Base-by-base conservation (phyloP, 768 basidiomycete genomes). In the Phanerochaete sordida region DNA sequence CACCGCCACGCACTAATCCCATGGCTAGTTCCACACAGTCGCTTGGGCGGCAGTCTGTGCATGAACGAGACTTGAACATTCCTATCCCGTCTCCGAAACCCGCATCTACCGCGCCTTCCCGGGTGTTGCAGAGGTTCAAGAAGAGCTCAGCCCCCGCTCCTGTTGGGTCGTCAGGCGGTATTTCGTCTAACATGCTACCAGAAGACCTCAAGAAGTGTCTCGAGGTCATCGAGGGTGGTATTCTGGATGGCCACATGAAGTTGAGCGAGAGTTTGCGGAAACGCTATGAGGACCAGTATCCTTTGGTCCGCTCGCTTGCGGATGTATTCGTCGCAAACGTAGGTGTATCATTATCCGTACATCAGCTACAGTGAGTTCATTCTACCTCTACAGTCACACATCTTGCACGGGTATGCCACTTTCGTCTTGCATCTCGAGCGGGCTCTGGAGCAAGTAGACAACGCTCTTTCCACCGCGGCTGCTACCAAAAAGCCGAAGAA, bases 271-370 rank as follows among this genome's bases (percentile, higher is more conserved):
- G 90, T 23, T 74, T 99, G 65, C 84, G 84, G 69, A 95, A 91
- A 74, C 82, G 95, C 44, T 98, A 98, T 64, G 94, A 96, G 57
- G 93, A 97, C 65, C 95, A 98, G 65, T 98, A 91, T 69, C 95
- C 95, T 15, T 81, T 98, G 35, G 95, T 98, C 35, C 81, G 95
- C 55, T 91, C 88, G 28, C 81, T 98, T 39, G 95, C 95, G 57
- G 95, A 98, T 67, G 93, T 98, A n/a, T 98, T 98, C 73, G 91
- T 95, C 24, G 84, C 88, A 11, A 93, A 93, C 75, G 95, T 96
- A 71, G 74, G 90, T 80, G n/a, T 2, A n/a, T 13, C 35, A 37
- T 21, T 54, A 62, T 26, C 50, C 15, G 23, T 45, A 33, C 59
- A 60, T 62, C 2, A 51, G 16, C 4, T 46, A 16, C 57, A 48